phyloP scores from a whole-genome alignment of 2,329 filamentous ascomycete species.

The Xylaria sp. region DNA sequence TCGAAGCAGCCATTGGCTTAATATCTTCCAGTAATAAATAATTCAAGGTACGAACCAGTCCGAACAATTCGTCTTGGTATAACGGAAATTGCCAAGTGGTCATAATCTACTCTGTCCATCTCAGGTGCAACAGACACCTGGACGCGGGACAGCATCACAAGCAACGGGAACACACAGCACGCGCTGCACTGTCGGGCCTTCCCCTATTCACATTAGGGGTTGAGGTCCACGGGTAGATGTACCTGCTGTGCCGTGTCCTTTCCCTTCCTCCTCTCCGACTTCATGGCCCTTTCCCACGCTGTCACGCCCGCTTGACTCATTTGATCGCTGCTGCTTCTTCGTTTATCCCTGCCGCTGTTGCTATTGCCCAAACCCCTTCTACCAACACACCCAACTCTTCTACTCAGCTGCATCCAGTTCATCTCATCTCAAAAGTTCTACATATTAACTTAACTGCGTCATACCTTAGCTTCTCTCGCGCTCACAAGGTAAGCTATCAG shows the following conservation, averaged over 20 bases:
- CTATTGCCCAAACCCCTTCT: background rate
- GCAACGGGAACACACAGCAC: background rate
- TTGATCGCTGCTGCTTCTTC: no score
- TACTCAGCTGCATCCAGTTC: background rate
- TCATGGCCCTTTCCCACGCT: background rate
- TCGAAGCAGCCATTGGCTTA: constrained; percentile 4
- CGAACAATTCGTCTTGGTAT: background rate
- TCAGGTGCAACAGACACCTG: no score
- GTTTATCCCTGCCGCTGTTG: no score
- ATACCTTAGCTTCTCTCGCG: background rate
- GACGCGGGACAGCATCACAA: background rate
- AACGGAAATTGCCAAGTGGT: background rate
- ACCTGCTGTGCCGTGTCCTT: no score
- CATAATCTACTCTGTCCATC: no score
- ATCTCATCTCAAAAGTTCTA: background rate
- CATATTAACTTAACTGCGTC: background rate
- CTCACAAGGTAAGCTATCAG: constrained; percentile 1
- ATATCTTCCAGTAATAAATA: background rate
- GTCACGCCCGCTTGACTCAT: no score
- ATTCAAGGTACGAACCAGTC: constrained; percentile 4
- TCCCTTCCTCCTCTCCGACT: background rate
- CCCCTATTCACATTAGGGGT: background rate
- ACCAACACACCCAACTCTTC: no score
- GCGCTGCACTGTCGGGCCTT: no score
- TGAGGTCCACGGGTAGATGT: no score